A percentile compares a stretch with the other conserved stretches of the same genome.
Evolutionary conservation across 257 asterid species (phyloP).

Genomic region (Orobanche coerulescens): DNA sequence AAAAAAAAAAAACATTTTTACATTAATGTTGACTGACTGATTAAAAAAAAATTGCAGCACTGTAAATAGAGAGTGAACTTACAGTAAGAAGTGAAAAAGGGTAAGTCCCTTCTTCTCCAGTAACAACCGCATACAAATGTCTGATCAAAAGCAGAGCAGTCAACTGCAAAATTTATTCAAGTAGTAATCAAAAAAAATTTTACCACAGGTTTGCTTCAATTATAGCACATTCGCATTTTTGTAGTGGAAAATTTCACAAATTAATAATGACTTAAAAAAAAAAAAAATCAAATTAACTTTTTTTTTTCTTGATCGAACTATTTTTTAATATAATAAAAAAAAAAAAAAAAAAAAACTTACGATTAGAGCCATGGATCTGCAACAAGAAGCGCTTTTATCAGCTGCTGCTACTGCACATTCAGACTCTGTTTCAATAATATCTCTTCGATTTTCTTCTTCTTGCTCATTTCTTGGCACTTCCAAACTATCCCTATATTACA

Average conservation of each 20-base stretch:
- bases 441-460: constrained; percentile 27
- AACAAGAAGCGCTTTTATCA: constrained; percentile 49
- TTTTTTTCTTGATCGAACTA: no score
- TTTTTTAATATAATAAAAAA: no score
- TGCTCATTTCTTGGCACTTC: constrained; percentile 36
- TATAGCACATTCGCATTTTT: neutral
- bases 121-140: constrained; percentile 44
- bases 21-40: neutral
- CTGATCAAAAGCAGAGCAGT: constrained; percentile 40
- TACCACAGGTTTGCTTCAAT: neutral
- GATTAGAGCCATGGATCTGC: constrained; percentile 60
- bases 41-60: neutral
- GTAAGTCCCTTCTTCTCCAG: constrained; percentile 41
- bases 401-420: constrained; percentile 37
- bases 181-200: neutral
- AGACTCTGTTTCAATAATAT: constrained; percentile 19
- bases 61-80: constrained; percentile 20
- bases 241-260: constrained; percentile 7
- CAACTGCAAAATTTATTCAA: constrained; percentile 26
- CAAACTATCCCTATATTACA: constrained; percentile 35
- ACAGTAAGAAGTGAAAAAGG: constrained; percentile 74
- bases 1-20: neutral
- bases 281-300: no score
- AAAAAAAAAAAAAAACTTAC: constrained; percentile 33
- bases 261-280: neutral